phyloP scores from a whole-genome alignment of 2,329 filamentous ascomycete species.

The Microsporum ferrugineum region DNA sequence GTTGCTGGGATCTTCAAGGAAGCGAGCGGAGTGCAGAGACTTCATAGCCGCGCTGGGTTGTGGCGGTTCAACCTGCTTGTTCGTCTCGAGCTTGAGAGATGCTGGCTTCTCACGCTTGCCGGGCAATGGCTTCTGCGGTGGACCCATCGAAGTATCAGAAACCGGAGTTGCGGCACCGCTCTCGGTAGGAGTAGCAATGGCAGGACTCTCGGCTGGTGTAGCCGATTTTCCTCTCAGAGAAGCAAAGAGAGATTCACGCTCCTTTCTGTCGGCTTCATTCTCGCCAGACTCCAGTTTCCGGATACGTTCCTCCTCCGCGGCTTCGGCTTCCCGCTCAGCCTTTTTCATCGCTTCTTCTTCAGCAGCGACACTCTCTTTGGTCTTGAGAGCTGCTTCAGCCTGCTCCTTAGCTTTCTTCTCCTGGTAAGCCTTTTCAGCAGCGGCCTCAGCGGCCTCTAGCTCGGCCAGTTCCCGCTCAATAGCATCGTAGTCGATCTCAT shows the following conservation, averaged over 20 bases:
- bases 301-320: slow-evolving; percentile 33
- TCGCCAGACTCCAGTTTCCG: slow-evolving; percentile 30
- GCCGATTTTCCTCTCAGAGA: slow-evolving; percentile 32
- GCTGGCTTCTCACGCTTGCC: slow-evolving; percentile 66
- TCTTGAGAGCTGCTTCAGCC: slow-evolving; percentile 36
- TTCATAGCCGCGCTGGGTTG: slow-evolving; percentile 92
- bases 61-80: slow-evolving; percentile 74
- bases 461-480: slow-evolving; percentile 39
- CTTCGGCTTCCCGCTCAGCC: slow-evolving; percentile 39
- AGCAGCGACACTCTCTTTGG: slow-evolving; percentile 34
- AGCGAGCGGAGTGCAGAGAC: slow-evolving; percentile 80
- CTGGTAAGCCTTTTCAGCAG: slow-evolving; percentile 40
- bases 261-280: slow-evolving; percentile 28
- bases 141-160: slow-evolving; percentile 36
- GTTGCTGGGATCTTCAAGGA: slow-evolving; percentile 67
- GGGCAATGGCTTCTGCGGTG: slow-evolving; percentile 43
- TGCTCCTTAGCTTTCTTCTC: slow-evolving; percentile 74
- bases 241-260: slow-evolving; percentile 30
- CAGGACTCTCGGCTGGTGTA: slow-evolving; percentile 24
- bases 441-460: slow-evolving; percentile 37
- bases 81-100: slow-evolving; percentile 78
- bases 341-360: slow-evolving; percentile 40
- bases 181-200: slow-evolving; percentile 28
- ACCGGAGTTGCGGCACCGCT: slow-evolving; percentile 38
- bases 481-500: slow-evolving; percentile 33